These are phyloP conservation scores for Macrolepiota albuminosa DNA, from an alignment of 768 basidiomycete genomes.

Conservation along the genomic window DNA sequence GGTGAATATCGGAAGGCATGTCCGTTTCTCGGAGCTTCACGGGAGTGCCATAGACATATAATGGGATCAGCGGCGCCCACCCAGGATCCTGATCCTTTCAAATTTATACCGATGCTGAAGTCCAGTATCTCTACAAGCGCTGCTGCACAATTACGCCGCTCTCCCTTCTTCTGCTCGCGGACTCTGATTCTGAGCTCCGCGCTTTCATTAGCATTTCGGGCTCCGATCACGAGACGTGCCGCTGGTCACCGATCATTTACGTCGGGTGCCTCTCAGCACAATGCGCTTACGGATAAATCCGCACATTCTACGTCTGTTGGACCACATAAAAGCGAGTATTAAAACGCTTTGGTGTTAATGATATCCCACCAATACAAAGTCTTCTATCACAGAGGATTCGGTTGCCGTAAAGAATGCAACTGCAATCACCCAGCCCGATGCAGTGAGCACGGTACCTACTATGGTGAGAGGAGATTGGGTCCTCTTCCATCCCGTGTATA, in stretches of 20 bases:
- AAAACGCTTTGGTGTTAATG: neutral
- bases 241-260: conserved; percentile 14
- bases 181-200: neutral
- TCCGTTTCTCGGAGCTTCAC: conserved; percentile 12
- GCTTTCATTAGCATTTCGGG: neutral
- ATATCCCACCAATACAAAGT: neutral
- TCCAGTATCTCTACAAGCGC: conserved; percentile 7
- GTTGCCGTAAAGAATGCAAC: conserved; percentile 16
- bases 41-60: conserved; percentile 13
- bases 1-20: conserved; percentile 9
- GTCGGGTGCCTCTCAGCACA: conserved; percentile 6
- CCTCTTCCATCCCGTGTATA: conserved; percentile 90
- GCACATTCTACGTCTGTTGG: conserved; percentile 16
- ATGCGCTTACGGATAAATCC: conserved; percentile 16
- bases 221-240: neutral
- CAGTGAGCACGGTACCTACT: conserved; percentile 49
- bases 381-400: conserved; percentile 9
- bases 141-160: conserved; percentile 11
- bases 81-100: neutral
- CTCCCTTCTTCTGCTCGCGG: conserved; percentile 6
- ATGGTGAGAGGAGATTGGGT: conserved; percentile 81
- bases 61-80: conserved; percentile 1
- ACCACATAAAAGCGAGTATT: conserved; percentile 17
- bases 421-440: conserved; percentile 36
- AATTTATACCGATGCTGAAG: conserved; percentile 9